Evolutionary conservation across 1,284 basidiomycete genomes (phyloP).

Genomic region (Ustilago curta): DNA sequence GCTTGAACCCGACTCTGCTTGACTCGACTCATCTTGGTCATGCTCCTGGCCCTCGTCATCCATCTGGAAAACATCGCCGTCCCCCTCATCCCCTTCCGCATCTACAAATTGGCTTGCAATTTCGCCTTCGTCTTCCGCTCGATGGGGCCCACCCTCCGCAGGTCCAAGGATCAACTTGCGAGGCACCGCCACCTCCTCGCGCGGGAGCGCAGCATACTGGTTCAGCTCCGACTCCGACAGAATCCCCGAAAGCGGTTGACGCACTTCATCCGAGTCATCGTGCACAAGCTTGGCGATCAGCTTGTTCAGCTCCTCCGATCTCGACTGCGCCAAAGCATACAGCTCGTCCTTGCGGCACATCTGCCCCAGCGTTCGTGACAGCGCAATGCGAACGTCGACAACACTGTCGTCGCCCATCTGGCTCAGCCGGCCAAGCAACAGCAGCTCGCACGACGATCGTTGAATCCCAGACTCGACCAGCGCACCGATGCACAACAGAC

Average conservation of each 20-base stretch:
- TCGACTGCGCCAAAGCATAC: slow-evolving; percentile 60
- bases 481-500: slow-evolving; percentile 55
- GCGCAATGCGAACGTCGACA: slow-evolving; percentile 86
- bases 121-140: slow-evolving; percentile 36
- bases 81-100: slow-evolving; percentile 28
- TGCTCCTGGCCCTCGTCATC: slow-evolving; percentile 35
- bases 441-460: slow-evolving; percentile 72
- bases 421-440: slow-evolving; percentile 76
- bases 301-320: slow-evolving; percentile 44
- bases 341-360: slow-evolving; percentile 70
- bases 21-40: slow-evolving; percentile 6
- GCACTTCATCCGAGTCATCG: slow-evolving; percentile 60
- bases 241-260: slow-evolving; percentile 43
- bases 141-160: slow-evolving; percentile 55
- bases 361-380: slow-evolving; percentile 78
- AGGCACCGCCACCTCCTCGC: slow-evolving; percentile 7
- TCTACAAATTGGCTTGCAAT: slow-evolving; percentile 37
- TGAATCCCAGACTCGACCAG: slow-evolving; percentile 57
- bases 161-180: slow-evolving; percentile 62
- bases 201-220: slow-evolving; percentile 2
- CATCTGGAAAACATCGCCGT: slow-evolving; percentile 43
- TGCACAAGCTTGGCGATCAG: slow-evolving; percentile 54
- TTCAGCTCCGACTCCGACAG: slow-evolving; percentile 37
- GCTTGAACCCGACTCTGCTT: slow-evolving; percentile 5
- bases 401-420: slow-evolving; percentile 78